Conservation (phyloP, 1,284 basidiomycete species). For the Ceratobasidium sp. region DNA sequence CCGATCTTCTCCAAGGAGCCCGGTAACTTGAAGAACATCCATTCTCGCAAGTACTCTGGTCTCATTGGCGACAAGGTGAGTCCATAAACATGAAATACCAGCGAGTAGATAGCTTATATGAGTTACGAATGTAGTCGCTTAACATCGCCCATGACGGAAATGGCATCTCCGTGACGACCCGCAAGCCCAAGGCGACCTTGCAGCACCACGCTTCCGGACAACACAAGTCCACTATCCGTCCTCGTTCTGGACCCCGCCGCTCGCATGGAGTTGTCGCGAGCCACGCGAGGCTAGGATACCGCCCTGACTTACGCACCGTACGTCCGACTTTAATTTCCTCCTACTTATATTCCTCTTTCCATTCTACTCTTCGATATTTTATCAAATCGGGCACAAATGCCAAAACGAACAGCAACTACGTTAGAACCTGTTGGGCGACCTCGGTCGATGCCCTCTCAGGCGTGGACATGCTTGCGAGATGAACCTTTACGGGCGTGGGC, state of each 20-base stretch:
- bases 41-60: slow-evolving; percentile 92
- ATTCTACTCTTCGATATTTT: slow-evolving; percentile 49
- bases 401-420: slow-evolving; percentile 67
- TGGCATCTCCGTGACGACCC: slow-evolving; percentile 75
- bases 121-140: slow-evolving; percentile 64
- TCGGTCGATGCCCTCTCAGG: slow-evolving; percentile 77
- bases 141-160: slow-evolving; percentile 62
- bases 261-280: slow-evolving; percentile 78
- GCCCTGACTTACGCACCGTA: slow-evolving; percentile 85
- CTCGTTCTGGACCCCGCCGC: slow-evolving; percentile 80
- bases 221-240: slow-evolving; percentile 71
- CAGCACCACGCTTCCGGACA: slow-evolving; percentile 66
- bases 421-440: slow-evolving; percentile 67
- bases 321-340: slow-evolving; percentile 58
- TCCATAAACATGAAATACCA: neutral
- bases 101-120: neutral
- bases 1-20: slow-evolving; percentile 87
- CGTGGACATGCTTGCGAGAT: slow-evolving; percentile 89
- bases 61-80: slow-evolving; percentile 84
- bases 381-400: neutral
- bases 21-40: slow-evolving; percentile 89
- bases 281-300: slow-evolving; percentile 80
- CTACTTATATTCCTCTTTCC: slow-evolving; percentile 7
- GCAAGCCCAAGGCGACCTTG: slow-evolving; percentile 75
- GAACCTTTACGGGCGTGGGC: slow-evolving; percentile 60